Evolutionary conservation across 108 stramenopile species (phyloP).

Genomic region (Cyclostephanos tholiformis): DNA sequence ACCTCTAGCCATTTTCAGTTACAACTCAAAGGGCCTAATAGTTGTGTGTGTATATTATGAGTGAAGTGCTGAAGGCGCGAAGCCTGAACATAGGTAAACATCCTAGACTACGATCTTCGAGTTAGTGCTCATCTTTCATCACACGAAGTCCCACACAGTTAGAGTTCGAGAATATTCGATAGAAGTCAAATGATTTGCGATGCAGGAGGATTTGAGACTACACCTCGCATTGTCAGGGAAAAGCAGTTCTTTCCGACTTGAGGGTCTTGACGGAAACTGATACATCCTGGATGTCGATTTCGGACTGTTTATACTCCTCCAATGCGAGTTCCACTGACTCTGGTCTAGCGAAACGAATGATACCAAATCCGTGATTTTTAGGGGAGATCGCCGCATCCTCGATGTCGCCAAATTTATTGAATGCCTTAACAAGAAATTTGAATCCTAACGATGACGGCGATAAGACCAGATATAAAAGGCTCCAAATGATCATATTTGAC

Average conservation of each 20-base stretch:
- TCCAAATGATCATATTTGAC: neutral
- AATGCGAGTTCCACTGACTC: conserved; percentile 70
- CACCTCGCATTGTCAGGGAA: neutral
- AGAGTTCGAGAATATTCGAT: too few relatives aligned
- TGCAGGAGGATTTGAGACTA: too few relatives aligned
- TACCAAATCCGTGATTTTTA: conserved; percentile 74
- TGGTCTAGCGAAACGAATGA: conserved; percentile 65
- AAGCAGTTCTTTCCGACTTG: conserved; percentile 39
- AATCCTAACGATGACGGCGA: conserved; percentile 3
- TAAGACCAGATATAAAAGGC: neutral
- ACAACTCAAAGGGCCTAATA: too few relatives aligned
- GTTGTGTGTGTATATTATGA: too few relatives aligned
- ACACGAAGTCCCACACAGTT: too few relatives aligned
- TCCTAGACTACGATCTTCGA: too few relatives aligned
- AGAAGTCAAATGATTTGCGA: too few relatives aligned
- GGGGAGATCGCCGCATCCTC: conserved; percentile 73
- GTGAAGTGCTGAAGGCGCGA: too few relatives aligned
- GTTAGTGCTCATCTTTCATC: too few relatives aligned
- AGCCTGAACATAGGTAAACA: too few relatives aligned
- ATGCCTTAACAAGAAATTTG: conserved; percentile 50
- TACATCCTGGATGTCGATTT: conserved; percentile 90
- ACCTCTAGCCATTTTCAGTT: too few relatives aligned
- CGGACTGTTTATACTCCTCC: conserved; percentile 55
- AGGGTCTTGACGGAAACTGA: conserved; percentile 72
- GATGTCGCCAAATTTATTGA: conserved; percentile 75